Evolutionary conservation across 345 rosid genomes (phyloP).

Genomic region (Hevea brasiliensis): DNA sequence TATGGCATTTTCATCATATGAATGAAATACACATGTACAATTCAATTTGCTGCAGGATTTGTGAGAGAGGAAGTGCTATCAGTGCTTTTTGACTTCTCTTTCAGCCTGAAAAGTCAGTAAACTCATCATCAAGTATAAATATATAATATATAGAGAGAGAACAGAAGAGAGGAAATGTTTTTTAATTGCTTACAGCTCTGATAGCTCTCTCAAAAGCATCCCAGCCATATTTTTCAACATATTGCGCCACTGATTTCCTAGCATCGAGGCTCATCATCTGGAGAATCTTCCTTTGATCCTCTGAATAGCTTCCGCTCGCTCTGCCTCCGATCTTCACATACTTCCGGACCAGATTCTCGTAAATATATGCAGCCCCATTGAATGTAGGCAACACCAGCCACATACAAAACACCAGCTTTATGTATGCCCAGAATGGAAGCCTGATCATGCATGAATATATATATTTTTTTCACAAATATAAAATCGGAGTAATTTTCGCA

Average conservation of each 20-base stretch:
- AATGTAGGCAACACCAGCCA: conserved; percentile 89
- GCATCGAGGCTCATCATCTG: conserved; percentile 94
- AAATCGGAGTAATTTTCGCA: no score
- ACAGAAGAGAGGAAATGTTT: no score
- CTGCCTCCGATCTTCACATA: conserved; percentile 60
- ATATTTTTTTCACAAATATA: not conserved
- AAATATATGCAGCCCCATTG: conserved; percentile 86
- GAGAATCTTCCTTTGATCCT: conserved; percentile 66
- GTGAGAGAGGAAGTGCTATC: no score
- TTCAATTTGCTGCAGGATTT: no score
- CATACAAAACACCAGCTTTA: conserved; percentile 67
- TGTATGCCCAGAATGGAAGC: conserved; percentile 88
- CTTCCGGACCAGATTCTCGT: conserved; percentile 35
- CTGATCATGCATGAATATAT: conserved; percentile 22
- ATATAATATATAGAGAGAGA: not conserved
- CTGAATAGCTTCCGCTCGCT: conserved; percentile 44
- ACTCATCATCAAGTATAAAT: not conserved
- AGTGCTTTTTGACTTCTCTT: conserved; percentile 62
- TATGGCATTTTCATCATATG: no score
- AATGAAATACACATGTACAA: no score
- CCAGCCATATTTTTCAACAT: conserved; percentile 70
- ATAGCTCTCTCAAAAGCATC: conserved; percentile 73
- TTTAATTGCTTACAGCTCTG: conserved; percentile 52
- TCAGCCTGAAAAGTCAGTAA: conserved; percentile 57
- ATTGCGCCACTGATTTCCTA: conserved; percentile 65